Percentiles rank a stretch among this genome's conserved stretches.
Evolutionary conservation across 164 flowering plant genomes (phyloP).

Genomic region (Liquidambar formosana): DNA sequence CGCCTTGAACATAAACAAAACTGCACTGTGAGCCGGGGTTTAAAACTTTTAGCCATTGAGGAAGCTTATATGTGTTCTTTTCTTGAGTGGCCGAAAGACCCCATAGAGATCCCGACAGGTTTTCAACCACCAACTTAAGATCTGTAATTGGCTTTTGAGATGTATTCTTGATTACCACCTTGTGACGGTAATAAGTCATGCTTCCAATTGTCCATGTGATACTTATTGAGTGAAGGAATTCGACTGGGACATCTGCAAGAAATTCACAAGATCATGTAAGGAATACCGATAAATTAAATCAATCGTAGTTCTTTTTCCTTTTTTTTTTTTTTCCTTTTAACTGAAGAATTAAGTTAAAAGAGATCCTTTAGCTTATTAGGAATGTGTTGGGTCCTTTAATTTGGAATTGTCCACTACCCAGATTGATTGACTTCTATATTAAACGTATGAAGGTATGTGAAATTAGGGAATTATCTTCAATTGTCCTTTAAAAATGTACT

Average conservation of each 20-base stretch:
- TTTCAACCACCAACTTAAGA: constrained; percentile 49
- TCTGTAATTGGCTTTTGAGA: constrained; percentile 59
- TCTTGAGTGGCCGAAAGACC: constrained; percentile 52
- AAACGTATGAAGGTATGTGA: too few species aligned
- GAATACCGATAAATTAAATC: too few species aligned
- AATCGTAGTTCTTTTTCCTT: too few species aligned
- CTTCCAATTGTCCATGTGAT: constrained; percentile 47
- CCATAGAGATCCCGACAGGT: constrained; percentile 69
- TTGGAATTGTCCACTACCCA: too few species aligned
- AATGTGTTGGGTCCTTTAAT: too few species aligned
- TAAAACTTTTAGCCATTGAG: constrained; percentile 50
- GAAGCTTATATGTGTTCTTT: constrained; percentile 57
- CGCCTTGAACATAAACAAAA: constrained; percentile 86
- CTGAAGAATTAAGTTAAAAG: too few species aligned
- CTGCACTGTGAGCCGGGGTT: constrained; percentile 52
- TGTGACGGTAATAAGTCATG: constrained; percentile 59
- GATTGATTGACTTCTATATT: too few species aligned
- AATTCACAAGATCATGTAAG: too few species aligned
- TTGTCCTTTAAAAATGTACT: too few species aligned
- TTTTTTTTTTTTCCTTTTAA: too few species aligned
- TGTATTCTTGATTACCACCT: constrained; percentile 63
- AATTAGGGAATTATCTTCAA: too few species aligned
- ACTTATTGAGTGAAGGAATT: constrained; percentile 66
- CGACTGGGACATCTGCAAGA: constrained; percentile 51
- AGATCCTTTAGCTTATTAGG: too few species aligned